These are phyloP conservation scores for Metschnikowia gruessii DNA, from an alignment of 805 yeast genomes.

Conservation along the genomic window DNA sequence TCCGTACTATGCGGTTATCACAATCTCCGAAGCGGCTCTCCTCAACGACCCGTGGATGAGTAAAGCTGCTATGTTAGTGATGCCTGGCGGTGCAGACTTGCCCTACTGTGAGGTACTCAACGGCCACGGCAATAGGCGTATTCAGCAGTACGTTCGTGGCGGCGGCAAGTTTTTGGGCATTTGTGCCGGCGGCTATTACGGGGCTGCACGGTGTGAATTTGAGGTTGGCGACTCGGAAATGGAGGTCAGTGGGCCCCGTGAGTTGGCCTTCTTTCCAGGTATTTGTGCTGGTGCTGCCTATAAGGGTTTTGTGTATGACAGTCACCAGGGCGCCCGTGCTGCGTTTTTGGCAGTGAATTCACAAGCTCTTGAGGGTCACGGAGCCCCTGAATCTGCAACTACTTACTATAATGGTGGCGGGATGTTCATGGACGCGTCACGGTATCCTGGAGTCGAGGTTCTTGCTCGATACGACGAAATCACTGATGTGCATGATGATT, in stretches of 20 bases:
- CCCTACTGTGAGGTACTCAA: slow-evolving; percentile 75
- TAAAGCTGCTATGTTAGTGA: slow-evolving; percentile 72
- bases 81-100: slow-evolving; percentile 97
- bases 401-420: slow-evolving; percentile 89
- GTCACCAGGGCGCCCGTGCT: slow-evolving; percentile 73
- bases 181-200: slow-evolving; percentile 95
- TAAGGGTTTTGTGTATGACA: slow-evolving; percentile 74
- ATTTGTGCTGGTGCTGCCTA: slow-evolving; percentile 76
- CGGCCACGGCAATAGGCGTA: slow-evolving; percentile 62
- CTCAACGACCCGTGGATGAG: slow-evolving; percentile 78
- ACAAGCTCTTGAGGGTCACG: slow-evolving; percentile 18
- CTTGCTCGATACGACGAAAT: slow-evolving; percentile 64
- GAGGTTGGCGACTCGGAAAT: slow-evolving; percentile 66
- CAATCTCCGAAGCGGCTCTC: slow-evolving; percentile 61
- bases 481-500: slow-evolving; percentile 48
- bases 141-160: slow-evolving; percentile 58
- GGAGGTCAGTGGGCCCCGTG: slow-evolving; percentile 87
- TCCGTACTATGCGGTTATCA: slow-evolving; percentile 83
- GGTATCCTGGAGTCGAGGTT: slow-evolving; percentile 55
- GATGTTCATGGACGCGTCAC: slow-evolving; percentile 72
- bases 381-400: slow-evolving; percentile 23
- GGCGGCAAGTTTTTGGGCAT: slow-evolving; percentile 88
- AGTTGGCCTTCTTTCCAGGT: slow-evolving; percentile 80
- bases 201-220: slow-evolving; percentile 72
- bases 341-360: slow-evolving; percentile 43